A percentile compares a stretch with the other conserved stretches of the same genome.
phyloP scores from a whole-genome alignment of 2,329 filamentous ascomycete genomes.

The Fragosphaeria purpurea region DNA sequence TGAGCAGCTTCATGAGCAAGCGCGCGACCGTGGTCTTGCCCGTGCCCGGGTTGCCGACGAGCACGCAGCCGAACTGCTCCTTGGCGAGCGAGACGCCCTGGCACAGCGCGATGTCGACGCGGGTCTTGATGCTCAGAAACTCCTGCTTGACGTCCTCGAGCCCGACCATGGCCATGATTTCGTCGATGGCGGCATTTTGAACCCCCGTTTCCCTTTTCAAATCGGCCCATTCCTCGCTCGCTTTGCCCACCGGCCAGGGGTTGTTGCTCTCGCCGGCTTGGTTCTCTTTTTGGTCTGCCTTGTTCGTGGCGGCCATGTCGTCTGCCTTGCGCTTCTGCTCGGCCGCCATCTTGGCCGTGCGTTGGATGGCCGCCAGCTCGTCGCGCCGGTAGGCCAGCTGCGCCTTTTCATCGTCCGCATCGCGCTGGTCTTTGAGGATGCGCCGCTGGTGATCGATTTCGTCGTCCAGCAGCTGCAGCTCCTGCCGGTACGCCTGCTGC shows the following conservation, averaged over 20 bases:
- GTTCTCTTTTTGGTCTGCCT: not conserved
- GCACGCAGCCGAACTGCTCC: conserved; percentile 51
- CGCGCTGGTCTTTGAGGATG: conserved; percentile 28
- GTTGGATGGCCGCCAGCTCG: conserved; percentile 34
- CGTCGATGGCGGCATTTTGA: conserved; percentile 45
- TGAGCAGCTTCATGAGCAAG: conserved; percentile 57
- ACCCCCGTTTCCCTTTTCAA: conserved; percentile 46
- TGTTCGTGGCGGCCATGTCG: not conserved
- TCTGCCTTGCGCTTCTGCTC: conserved; percentile 3
- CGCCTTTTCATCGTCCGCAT: conserved; percentile 34
- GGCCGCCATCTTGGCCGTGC: conserved; percentile 17
- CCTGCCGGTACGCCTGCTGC: conserved; percentile 32
- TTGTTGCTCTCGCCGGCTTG: not conserved
- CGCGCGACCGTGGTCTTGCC: conserved; percentile 69
- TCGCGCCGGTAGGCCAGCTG: conserved; percentile 34
- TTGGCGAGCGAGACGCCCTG: conserved; percentile 44
- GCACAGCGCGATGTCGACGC: conserved; percentile 48
- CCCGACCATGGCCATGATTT: conserved; percentile 60
- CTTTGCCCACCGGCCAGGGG: not conserved
- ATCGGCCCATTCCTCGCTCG: conserved; percentile 46
- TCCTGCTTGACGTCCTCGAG: conserved; percentile 58
- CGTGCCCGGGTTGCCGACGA: conserved; percentile 68
- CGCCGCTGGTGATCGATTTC: conserved; percentile 40
- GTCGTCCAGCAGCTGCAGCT: conserved; percentile 42
- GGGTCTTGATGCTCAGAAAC: conserved; percentile 53